Conservation (phyloP, 2,329 filamentous ascomycete species). For the Calonectria henricotiae region DNA sequence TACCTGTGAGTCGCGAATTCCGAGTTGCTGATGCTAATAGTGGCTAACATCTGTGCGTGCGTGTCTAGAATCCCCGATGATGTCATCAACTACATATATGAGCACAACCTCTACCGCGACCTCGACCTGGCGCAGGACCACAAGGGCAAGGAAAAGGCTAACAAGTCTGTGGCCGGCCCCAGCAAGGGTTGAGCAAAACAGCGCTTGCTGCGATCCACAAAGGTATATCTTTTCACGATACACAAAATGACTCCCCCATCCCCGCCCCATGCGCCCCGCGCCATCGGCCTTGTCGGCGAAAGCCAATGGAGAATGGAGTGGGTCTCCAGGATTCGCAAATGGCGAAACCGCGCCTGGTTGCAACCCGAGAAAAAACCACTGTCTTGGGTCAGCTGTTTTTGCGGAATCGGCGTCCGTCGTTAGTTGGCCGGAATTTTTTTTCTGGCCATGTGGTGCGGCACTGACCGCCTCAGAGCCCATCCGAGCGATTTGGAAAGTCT, state of each 20-base stretch:
- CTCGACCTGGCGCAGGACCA: conserved; percentile 50
- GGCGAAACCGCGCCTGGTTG: conserved; percentile 16
- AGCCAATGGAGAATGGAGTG: conserved; percentile 13
- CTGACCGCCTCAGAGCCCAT: conserved; percentile 19
- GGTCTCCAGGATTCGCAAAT: conserved; percentile 22
- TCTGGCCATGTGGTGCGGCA: conserved; percentile 5
- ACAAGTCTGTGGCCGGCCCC: conserved; percentile 43
- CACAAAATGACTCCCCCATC: conserved; percentile 14
- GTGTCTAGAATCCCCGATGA: conserved; percentile 72
- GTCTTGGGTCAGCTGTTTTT: conserved; percentile 2
- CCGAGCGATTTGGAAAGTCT: conserved; percentile 12
- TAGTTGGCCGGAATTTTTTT: conserved; percentile 8
- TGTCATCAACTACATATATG: conserved; percentile 82
- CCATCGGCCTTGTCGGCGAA: conserved; percentile 19
- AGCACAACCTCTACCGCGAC: conserved; percentile 77
- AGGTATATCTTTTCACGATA: conserved; percentile 22
- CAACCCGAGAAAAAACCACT: neutral
- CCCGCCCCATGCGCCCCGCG: conserved; percentile 7
- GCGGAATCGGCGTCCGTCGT: conserved; percentile 11
- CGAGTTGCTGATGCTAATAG: neutral
- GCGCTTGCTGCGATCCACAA: conserved; percentile 11
- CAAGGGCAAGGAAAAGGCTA: conserved; percentile 50
- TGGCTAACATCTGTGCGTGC: conserved; percentile 15
- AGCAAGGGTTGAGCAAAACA: conserved; percentile 51
- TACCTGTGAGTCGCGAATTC: conserved; percentile 65